Percentiles rank a stretch among this genome's conserved stretches.
These are phyloP conservation scores for Phaseolus lunatus DNA, from an alignment of 306 rosid genomes.

Conservation along the genomic window DNA sequence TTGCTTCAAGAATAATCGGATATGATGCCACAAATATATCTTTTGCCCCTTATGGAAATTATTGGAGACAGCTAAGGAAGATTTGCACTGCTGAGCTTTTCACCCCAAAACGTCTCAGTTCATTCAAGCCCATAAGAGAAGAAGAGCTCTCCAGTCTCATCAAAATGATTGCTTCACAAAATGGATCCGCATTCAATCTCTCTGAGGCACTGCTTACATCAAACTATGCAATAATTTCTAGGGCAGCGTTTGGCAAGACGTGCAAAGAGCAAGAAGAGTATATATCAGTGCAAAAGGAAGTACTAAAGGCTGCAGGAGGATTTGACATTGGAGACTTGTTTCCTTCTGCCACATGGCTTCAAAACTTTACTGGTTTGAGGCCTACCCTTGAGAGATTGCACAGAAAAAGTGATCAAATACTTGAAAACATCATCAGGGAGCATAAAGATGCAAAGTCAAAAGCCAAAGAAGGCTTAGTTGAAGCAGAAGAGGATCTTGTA, in stretches of 20 bases:
- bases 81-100: neutral
- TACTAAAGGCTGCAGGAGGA: neutral
- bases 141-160: conserved; percentile 37
- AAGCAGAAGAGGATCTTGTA: conserved; percentile 33
- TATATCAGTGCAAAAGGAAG: neutral
- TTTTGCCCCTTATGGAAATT: conserved; percentile 30
- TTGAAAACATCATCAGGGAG: conserved; percentile 38
- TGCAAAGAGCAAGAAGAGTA: conserved; percentile 38
- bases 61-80: neutral
- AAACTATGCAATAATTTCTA: neutral
- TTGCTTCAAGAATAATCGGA: neutral
- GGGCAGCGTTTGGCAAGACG: conserved; percentile 38
- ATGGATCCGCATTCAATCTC: conserved; percentile 43
- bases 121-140: conserved; percentile 42
- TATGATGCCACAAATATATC: conserved; percentile 17
- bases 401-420: conserved; percentile 7
- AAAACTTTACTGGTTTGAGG: conserved; percentile 39
- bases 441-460: conserved; percentile 24
- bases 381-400: conserved; percentile 43
- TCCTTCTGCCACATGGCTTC: conserved; percentile 50
- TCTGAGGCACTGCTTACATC: conserved; percentile 19
- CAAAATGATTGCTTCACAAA: conserved; percentile 21
- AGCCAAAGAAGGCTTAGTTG: neutral
- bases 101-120: neutral
- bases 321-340: conserved; percentile 48